Evolutionary conservation across 1,139 yeast genomes (phyloP).

Genomic region (Geotrichum restrictum): DNA sequence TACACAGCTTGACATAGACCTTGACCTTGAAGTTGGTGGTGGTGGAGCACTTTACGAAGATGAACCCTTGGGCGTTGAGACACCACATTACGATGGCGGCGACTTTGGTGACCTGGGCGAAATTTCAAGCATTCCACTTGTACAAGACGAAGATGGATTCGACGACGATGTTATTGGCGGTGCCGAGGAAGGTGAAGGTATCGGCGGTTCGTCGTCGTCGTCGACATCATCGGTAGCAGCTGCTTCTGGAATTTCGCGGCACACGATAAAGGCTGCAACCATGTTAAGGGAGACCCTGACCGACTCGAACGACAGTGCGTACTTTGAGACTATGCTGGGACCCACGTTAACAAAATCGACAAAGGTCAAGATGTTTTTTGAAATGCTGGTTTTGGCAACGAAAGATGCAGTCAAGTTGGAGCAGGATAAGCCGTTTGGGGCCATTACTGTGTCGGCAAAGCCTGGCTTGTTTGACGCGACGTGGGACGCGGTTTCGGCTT

Average conservation of each 20-base stretch:
- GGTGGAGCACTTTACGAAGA: not conserved
- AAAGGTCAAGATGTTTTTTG: constrained; percentile 62
- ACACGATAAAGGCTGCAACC: constrained; percentile 56
- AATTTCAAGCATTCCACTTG: constrained; percentile 9
- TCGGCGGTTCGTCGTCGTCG: not conserved
- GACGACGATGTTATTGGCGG: constrained; percentile 1
- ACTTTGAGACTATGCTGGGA: constrained; percentile 24
- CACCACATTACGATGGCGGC: constrained; percentile 8
- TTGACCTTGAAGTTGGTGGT: constrained; percentile 2
- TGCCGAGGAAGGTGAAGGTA: constrained; percentile 25
- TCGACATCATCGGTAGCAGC: constrained; percentile 10
- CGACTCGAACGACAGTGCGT: constrained; percentile 19
- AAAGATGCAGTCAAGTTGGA: constrained; percentile 62
- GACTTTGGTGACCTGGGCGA: constrained; percentile 12
- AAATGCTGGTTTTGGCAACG: constrained; percentile 76
- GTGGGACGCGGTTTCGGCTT: constrained; percentile 20
- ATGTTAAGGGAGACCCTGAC: constrained; percentile 45
- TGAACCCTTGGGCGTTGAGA: not conserved
- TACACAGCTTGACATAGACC: constrained; percentile 14
- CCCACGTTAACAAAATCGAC: constrained; percentile 24
- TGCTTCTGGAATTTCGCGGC: constrained; percentile 39
- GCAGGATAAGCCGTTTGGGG: constrained; percentile 61
- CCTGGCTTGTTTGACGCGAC: constrained; percentile 45
- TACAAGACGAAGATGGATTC: constrained; percentile 6
- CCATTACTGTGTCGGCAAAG: constrained; percentile 53